A percentile compares a stretch with the other conserved stretches of the same genome.
phyloP scores from a whole-genome alignment of 1,284 basidiomycete species.

The Ustilago esculenta region DNA sequence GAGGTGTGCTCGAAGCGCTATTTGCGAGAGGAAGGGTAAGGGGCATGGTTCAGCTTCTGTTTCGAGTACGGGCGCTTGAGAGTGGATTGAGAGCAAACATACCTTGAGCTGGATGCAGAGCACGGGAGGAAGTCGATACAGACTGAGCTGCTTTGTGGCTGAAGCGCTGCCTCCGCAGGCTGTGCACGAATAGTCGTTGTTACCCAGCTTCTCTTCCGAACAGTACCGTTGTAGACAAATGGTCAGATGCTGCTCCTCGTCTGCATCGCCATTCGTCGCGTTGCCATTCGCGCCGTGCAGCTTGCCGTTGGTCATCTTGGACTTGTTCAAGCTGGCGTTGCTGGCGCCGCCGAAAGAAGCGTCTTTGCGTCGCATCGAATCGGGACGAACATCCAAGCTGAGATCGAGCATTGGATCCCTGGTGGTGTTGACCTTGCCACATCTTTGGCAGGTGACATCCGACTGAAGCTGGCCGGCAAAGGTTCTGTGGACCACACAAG shows the following conservation, averaged over 20 bases:
- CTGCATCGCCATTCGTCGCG: constrained; percentile 11
- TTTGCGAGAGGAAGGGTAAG: background rate
- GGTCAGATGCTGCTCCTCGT: constrained; percentile 55
- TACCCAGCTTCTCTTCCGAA: constrained; percentile 57
- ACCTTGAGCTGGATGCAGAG: constrained; percentile 96
- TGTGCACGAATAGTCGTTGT: constrained; percentile 71
- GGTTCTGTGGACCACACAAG: constrained; percentile 89
- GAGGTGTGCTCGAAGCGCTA: constrained; percentile 91
- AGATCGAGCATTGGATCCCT: constrained; percentile 91
- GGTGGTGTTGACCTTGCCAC: constrained; percentile 78
- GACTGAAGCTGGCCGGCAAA: constrained; percentile 89
- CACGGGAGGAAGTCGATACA: constrained; percentile 86
- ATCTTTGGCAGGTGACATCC: constrained; percentile 84
- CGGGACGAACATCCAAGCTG: constrained; percentile 77
- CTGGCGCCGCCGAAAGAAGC: background rate
- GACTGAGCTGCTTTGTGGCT: constrained; percentile 78
- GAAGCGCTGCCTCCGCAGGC: constrained; percentile 38
- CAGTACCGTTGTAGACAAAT: constrained; percentile 59
- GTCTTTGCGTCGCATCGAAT: constrained; percentile 33
- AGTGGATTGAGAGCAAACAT: constrained; percentile 36
- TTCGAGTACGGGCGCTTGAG: no score
- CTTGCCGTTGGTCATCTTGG: constrained; percentile 15
- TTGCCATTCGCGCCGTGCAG: constrained; percentile 4
- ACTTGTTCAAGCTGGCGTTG: constrained; percentile 20
- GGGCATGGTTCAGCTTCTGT: no score